Evolutionary conservation across 805 yeast genomes (phyloP).

Genomic region (Ogataea henricii): DNA sequence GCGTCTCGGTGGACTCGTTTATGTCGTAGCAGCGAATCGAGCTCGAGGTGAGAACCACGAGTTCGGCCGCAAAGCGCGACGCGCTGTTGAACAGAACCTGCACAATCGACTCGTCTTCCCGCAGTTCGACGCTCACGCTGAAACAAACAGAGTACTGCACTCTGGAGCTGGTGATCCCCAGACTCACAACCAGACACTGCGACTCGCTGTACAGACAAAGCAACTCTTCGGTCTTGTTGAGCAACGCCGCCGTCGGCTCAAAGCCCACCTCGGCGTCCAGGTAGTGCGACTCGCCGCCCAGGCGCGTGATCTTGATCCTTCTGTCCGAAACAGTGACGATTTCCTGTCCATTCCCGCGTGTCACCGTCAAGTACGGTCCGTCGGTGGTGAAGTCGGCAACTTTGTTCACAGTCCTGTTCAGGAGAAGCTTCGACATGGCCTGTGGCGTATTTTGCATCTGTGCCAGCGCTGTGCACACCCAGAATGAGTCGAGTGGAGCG

Average conservation of each 20-base stretch:
- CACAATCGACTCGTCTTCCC: conserved; percentile 31
- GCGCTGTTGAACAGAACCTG: conserved; percentile 48
- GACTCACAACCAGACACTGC: conserved; percentile 20
- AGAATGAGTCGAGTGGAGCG: no score
- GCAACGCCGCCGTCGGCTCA: conserved; percentile 27
- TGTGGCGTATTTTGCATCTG: neutral
- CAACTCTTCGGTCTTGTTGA: conserved; percentile 29
- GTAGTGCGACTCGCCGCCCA: conserved; percentile 11
- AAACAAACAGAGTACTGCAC: conserved; percentile 14
- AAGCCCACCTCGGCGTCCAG: conserved; percentile 22
- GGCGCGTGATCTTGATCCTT: conserved; percentile 22
- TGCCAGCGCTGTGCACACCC: no score
- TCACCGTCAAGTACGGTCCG: conserved; percentile 24
- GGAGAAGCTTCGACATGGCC: conserved; percentile 3
- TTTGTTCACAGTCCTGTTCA: conserved; percentile 12
- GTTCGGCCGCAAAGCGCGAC: conserved; percentile 43
- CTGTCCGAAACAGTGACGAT: conserved; percentile 27
- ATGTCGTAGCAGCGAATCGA: conserved; percentile 40
- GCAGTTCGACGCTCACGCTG: conserved; percentile 13
- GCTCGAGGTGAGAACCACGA: conserved; percentile 44
- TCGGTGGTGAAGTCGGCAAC: conserved; percentile 18
- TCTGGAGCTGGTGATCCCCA: conserved; percentile 24
- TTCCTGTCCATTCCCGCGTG: conserved; percentile 31
- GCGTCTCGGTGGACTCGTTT: conserved; percentile 22
- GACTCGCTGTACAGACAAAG: conserved; percentile 29